Evolutionary conservation across 2,329 filamentous ascomycete genomes (phyloP).

Genomic region (Dactylellina drechsleri): DNA sequence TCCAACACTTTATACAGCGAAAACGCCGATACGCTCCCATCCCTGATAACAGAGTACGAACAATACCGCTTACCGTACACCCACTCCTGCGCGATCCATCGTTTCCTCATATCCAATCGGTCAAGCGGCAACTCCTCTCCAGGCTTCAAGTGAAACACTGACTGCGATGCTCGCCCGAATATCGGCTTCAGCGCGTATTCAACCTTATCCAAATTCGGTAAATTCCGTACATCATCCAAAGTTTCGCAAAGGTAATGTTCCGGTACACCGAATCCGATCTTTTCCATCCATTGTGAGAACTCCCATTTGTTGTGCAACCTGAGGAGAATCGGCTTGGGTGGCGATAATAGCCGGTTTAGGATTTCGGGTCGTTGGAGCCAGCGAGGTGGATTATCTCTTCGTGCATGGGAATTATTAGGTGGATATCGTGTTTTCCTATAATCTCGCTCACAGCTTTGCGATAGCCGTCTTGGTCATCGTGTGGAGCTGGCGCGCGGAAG

Average conservation of each 20-base stretch:
- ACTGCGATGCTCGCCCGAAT: constrained; percentile 58
- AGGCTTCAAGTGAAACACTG: constrained; percentile 55
- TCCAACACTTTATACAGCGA: constrained; percentile 59
- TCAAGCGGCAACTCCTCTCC: constrained; percentile 29
- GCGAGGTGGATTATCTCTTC: constrained; percentile 60
- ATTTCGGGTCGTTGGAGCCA: constrained; percentile 56
- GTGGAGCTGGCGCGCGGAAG: constrained; percentile 56
- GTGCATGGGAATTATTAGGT: constrained; percentile 59
- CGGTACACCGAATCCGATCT: constrained; percentile 58
- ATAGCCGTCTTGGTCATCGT: constrained; percentile 55
- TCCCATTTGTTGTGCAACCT: constrained; percentile 60
- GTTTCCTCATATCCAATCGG: constrained; percentile 46
- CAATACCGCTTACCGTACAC: constrained; percentile 59
- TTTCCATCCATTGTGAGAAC: constrained; percentile 57
- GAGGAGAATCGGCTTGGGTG: constrained; percentile 57
- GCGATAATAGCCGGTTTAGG: constrained; percentile 58
- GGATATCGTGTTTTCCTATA: constrained; percentile 55
- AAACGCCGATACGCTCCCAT: constrained; percentile 58
- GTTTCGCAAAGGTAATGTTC: constrained; percentile 57
- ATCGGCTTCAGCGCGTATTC: constrained; percentile 60
- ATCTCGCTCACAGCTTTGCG: constrained; percentile 50
- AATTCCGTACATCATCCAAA: constrained; percentile 53
- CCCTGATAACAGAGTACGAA: constrained; percentile 59
- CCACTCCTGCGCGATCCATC: constrained; percentile 60
- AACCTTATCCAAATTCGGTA: constrained; percentile 44